A percentile compares a stretch with the other conserved stretches of the same genome.
These are phyloP conservation scores for Solanum clarkiae DNA, from an alignment of 257 asterid species.

Conservation along the genomic window DNA sequence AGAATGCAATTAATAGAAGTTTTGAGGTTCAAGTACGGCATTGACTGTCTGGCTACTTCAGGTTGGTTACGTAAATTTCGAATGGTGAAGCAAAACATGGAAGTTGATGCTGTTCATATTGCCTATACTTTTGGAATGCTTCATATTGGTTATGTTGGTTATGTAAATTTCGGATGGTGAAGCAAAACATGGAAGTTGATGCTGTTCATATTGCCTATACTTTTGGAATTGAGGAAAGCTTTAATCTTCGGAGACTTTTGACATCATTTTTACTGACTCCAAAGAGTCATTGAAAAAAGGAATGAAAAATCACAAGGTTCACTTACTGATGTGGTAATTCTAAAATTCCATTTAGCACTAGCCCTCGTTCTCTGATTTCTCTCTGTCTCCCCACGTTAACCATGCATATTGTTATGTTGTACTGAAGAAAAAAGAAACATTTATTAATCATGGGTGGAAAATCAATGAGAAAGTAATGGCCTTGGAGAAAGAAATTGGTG, in stretches of 20 bases:
- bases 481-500: constrained; percentile 39
- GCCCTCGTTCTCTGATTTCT: not conserved
- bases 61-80: not conserved
- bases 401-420: constrained; percentile 1
- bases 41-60: not conserved
- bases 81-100: constrained; percentile 48
- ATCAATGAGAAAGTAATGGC: constrained; percentile 32
- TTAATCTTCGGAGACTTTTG: constrained; percentile 38
- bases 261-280: constrained; percentile 39
- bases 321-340: constrained; percentile 31
- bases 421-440: constrained; percentile 56
- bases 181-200: constrained; percentile 51
- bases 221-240: constrained; percentile 53
- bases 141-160: too few species aligned
- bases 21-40: too few species aligned
- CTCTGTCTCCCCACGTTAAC: not conserved
- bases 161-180: constrained; percentile 31
- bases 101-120: constrained; percentile 62
- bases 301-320: constrained; percentile 31
- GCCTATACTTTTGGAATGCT: constrained; percentile 50
- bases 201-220: constrained; percentile 56
- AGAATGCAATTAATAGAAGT: too few species aligned
- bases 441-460: constrained; percentile 78
- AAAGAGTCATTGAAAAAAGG: constrained; percentile 34
- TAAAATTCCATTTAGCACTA: not conserved